These are phyloP conservation scores for Myriangium duriaei DNA, from an alignment of 2,329 filamentous ascomycete genomes.

Conservation along the genomic window DNA sequence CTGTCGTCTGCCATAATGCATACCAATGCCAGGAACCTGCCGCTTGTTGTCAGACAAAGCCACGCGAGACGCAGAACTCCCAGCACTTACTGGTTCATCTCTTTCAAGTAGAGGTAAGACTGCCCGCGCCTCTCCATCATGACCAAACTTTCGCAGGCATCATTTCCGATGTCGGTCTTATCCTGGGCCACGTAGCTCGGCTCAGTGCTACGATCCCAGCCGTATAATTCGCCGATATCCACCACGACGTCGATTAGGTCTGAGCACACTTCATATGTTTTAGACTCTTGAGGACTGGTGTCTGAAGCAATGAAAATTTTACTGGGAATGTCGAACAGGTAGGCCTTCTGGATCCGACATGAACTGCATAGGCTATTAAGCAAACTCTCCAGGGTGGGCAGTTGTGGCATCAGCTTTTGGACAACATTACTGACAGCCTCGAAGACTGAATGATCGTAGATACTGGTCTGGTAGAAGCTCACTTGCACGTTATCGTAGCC, in stretches of 20 bases:
- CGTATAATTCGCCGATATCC: constrained; percentile 91
- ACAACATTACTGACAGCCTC: constrained; percentile 98
- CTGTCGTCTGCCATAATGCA: constrained; percentile 76
- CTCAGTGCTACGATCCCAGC: constrained; percentile 41
- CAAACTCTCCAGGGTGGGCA: constrained; percentile 84
- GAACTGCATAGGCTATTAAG: constrained; percentile 88
- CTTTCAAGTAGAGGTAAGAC: constrained; percentile 50
- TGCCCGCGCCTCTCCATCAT: constrained; percentile 46
- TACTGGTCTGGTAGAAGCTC: constrained; percentile 90
- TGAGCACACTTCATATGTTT: constrained; percentile 94
- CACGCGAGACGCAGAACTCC: background rate
- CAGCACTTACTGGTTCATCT: constrained; percentile 51
- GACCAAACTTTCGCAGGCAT: constrained; percentile 50
- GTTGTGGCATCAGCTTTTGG: constrained; percentile 87
- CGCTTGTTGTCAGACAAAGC: background rate
- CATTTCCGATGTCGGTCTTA: constrained; percentile 28
- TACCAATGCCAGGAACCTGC: constrained; percentile 63
- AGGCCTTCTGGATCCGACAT: constrained; percentile 93
- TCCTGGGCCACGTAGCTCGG: constrained; percentile 12
- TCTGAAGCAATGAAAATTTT: constrained; percentile 99
- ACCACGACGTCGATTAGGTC: constrained; percentile 99
- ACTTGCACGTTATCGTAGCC: constrained; percentile 90
- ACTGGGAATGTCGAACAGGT: constrained; percentile 92
- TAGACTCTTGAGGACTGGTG: constrained; percentile 83
- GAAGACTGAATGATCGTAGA: constrained; percentile 97